Conservation (phyloP, 1,284 basidiomycete species). For the Peniophora sp. region DNA sequence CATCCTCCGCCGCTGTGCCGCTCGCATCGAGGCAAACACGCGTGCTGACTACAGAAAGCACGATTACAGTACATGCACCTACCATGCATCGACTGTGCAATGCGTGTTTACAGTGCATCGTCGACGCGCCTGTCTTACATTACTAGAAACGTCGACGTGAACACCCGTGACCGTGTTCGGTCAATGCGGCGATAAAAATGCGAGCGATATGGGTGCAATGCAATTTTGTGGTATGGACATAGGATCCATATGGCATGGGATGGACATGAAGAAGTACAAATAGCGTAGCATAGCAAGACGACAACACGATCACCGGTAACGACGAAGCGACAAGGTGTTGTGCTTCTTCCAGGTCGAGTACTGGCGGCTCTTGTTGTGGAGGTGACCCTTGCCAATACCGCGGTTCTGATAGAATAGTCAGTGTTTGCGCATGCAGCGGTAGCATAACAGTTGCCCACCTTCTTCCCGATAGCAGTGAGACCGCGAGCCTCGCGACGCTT, state of each 20-base stretch:
- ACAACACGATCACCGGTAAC: constrained; percentile 76
- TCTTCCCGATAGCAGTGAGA: constrained; percentile 94
- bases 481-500: constrained; percentile 98
- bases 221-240: background rate
- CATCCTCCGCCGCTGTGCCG: too few species aligned
- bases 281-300: constrained; percentile 5
- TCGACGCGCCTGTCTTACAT: too few species aligned
- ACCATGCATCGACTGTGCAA: too few species aligned
- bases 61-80: too few species aligned
- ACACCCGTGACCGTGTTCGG: too few species aligned
- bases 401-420: constrained; percentile 51
- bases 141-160: too few species aligned
- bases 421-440: constrained; percentile 3
- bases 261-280: constrained; percentile 1
- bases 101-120: too few species aligned
- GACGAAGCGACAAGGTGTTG: constrained; percentile 96
- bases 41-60: too few species aligned
- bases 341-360: constrained; percentile 94
- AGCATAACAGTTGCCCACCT: constrained; percentile 38
- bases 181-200: too few species aligned
- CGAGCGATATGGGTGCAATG: background rate
- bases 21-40: too few species aligned
- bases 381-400: constrained; percentile 92
- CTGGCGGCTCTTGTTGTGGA: constrained; percentile 90
- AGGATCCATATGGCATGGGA: background rate